These are phyloP conservation scores for Blastocystis sp. DNA, from an alignment of 352 stramenopile genomes.

Conservation along the genomic window DNA sequence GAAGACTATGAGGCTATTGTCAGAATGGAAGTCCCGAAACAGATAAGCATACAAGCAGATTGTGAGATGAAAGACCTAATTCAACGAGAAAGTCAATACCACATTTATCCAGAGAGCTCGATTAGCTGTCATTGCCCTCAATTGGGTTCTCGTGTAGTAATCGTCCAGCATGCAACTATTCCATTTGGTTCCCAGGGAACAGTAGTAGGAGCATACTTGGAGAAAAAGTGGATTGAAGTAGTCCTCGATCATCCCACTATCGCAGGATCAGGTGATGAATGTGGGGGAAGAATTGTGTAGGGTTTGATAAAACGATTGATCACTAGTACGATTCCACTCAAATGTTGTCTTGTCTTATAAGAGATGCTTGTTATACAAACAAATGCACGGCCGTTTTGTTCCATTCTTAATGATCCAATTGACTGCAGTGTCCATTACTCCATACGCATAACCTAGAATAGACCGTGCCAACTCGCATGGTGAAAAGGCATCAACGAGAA, in stretches of 20 bases:
- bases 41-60: neutral
- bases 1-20: neutral
- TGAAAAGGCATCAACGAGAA: constrained; percentile 27
- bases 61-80: neutral
- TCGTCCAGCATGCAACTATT: constrained; percentile 24
- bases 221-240: neutral
- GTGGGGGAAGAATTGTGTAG: neutral
- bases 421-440: constrained; percentile 41
- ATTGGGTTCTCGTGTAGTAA: neutral
- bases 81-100: neutral
- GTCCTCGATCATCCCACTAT: neutral
- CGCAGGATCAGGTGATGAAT: neutral
- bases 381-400: neutral
- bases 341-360: neutral
- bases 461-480: constrained; percentile 34
- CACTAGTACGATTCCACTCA: neutral
- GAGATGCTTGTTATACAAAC: neutral
- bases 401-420: constrained; percentile 44
- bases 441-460: constrained; percentile 26
- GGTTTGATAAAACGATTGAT: neutral
- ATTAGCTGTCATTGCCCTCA: neutral
- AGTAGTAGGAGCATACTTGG: neutral
- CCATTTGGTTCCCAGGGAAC: neutral
- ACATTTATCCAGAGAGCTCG: neutral
- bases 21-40: neutral